phyloP scores from a whole-genome alignment of 495 filamentous ascomycete genomes.

The Podospora pseudoanserina region DNA sequence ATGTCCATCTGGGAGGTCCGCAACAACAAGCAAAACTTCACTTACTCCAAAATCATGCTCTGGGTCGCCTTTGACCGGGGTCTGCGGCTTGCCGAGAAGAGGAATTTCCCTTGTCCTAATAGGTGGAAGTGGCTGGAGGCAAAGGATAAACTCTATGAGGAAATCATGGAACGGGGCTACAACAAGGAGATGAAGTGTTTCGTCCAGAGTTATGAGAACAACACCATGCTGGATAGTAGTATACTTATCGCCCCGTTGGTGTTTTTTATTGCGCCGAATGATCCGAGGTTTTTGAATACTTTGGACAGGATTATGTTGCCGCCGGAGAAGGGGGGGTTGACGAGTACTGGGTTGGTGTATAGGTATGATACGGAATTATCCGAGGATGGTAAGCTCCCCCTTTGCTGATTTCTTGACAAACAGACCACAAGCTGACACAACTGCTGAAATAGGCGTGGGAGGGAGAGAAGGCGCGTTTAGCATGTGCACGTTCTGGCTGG shows the following conservation, averaged over 20 bases:
- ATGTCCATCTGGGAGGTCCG: constrained; percentile 80
- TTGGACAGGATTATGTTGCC: constrained; percentile 62
- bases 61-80: constrained; percentile 74
- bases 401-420: not conserved
- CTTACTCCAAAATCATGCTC: constrained; percentile 71
- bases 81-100: constrained; percentile 64
- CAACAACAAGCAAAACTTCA: constrained; percentile 66
- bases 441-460: constrained; percentile 53
- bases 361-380: constrained; percentile 62
- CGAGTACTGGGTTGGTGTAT: constrained; percentile 66
- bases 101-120: constrained; percentile 65
- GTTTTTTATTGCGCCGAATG: constrained; percentile 71
- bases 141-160: constrained; percentile 64
- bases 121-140: constrained; percentile 57
- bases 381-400: constrained; percentile 54
- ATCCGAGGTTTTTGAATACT: constrained; percentile 66
- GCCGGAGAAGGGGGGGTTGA: constrained; percentile 68
- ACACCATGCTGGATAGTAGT: constrained; percentile 63
- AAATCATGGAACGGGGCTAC: constrained; percentile 68
- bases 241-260: constrained; percentile 70
- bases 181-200: constrained; percentile 62
- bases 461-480: constrained; percentile 71
- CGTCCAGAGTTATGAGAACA: constrained; percentile 67
- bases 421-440: not conserved
- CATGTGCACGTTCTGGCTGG: constrained; percentile 77